Base-by-base conservation (phyloP, 345 rosid species). In the Crucihimalaya himalaica region DNA sequence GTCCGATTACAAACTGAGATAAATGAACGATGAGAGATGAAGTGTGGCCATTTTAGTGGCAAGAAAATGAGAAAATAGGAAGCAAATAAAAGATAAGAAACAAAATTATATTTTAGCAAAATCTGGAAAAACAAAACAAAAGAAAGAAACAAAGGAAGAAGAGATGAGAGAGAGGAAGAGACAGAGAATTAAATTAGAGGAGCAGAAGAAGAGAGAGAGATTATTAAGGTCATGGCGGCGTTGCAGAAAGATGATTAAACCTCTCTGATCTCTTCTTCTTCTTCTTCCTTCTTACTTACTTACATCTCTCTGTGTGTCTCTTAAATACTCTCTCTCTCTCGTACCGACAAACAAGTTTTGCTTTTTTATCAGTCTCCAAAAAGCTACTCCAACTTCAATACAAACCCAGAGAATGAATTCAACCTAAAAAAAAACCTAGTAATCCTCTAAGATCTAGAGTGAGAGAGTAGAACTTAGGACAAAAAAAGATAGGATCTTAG, bases 171-270 rank as follows among this genome's bases (percentile, higher is more conserved):
- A 34, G 13, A 35, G 39, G 13, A 75, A 78, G 72, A 74, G 84
- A 66, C 73, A 73, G 66, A 58, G 81, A 79, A 58, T 78, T 83
- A 74, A 86, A 78, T 81, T 64, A 39, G 64, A 57, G 77, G 80
- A 11, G 9, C 11, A 76, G 76, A 46, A 61, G 71, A 68, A 59
- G 83, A 73, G 68, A 72, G 72, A 61, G 78, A 47, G 75, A 77
- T 51, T 78, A 71, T 66, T 71, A 78, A 71, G 81, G 74, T 73
- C 78, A 83, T 85, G 96, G 85, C 96, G 91, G 96, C 96, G 88
- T 82, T 82, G 96, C 86, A 82, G 87, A 79, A 62, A 68, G 79
- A 68, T 79, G 47, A 77, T 56, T 39, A 63, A 76, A 70, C 60
- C 68, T 58, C 77, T 58, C 68, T 77, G 65, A 69, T 56, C 71